A percentile compares a stretch with the other conserved stretches of the same genome.
phyloP scores from a whole-genome alignment of 371 early-diverging fungal genomes.

The Mortierella sp. region DNA sequence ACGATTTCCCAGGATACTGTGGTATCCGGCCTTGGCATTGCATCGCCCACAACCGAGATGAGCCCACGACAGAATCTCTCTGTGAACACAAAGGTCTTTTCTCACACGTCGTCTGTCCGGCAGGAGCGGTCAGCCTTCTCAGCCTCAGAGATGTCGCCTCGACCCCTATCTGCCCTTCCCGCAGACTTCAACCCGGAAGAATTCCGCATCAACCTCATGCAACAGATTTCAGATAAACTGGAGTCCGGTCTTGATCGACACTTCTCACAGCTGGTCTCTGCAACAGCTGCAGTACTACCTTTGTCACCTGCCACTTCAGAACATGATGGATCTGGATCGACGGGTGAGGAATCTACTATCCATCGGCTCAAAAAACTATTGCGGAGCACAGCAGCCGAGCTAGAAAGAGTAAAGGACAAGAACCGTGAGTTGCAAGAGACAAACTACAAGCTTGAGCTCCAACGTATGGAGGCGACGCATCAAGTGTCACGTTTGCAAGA shows the following conservation, averaged over 20 bases:
- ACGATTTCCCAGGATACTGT: slow-evolving; percentile 25
- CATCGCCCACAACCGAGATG: slow-evolving; percentile 14
- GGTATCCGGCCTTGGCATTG: slow-evolving; percentile 35
- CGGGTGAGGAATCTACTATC: slow-evolving; percentile 9
- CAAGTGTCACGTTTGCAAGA: slow-evolving; percentile 41
- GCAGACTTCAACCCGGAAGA: slow-evolving; percentile 40
- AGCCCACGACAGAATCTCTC: slow-evolving; percentile 1
- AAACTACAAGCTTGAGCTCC: slow-evolving; percentile 41
- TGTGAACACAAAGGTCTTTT: slow-evolving; percentile 38
- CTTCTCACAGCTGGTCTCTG: slow-evolving; percentile 42
- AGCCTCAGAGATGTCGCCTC: too few species aligned
- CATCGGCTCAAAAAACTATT: slow-evolving; percentile 25
- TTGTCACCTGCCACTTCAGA: slow-evolving; percentile 16
- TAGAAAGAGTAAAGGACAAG: slow-evolving; percentile 43
- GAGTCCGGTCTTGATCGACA: slow-evolving; percentile 51
- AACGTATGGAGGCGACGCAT: slow-evolving; percentile 36
- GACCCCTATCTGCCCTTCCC: neutral
- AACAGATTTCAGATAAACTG: slow-evolving; percentile 47
- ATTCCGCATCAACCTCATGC: slow-evolving; percentile 44
- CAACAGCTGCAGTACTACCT: slow-evolving; percentile 31
- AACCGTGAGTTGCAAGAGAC: slow-evolving; percentile 40
- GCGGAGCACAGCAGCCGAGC: slow-evolving; percentile 26
- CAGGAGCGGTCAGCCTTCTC: neutral
- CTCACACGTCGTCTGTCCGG: slow-evolving; percentile 9
- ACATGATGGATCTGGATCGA: slow-evolving; percentile 33